Conservation (phyloP, 495 filamentous ascomycete genomes). For the Daldinia caldariorum region DNA sequence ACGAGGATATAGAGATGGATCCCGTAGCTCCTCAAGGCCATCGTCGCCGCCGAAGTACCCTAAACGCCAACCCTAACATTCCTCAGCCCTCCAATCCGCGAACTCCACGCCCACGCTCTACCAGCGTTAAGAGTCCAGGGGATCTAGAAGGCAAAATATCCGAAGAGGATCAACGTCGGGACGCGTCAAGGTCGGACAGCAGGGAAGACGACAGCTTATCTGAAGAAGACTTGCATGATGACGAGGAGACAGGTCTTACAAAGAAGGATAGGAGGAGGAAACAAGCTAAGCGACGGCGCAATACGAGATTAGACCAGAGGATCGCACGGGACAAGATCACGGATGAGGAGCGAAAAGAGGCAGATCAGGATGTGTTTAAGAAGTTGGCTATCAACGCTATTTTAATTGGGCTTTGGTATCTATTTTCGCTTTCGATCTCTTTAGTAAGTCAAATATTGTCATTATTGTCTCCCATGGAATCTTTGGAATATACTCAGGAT, state of each 20-base stretch:
- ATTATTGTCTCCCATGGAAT: neutral
- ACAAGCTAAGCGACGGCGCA: slow-evolving; percentile 69
- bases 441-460: slow-evolving; percentile 68
- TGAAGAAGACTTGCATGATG: slow-evolving; percentile 81
- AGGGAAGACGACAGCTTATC: slow-evolving; percentile 53
- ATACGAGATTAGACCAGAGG: slow-evolving; percentile 77
- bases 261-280: slow-evolving; percentile 73
- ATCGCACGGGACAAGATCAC: slow-evolving; percentile 68
- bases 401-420: slow-evolving; percentile 90
- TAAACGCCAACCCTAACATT: slow-evolving; percentile 55
- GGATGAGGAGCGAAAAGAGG: slow-evolving; percentile 71
- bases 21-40: slow-evolving; percentile 57
- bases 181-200: slow-evolving; percentile 38
- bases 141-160: slow-evolving; percentile 54
- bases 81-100: slow-evolving; percentile 53
- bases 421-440: slow-evolving; percentile 94
- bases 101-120: slow-evolving; percentile 60
- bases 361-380: slow-evolving; percentile 75
- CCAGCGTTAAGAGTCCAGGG: slow-evolving; percentile 50
- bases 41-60: slow-evolving; percentile 69
- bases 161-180: slow-evolving; percentile 50
- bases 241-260: slow-evolving; percentile 90
- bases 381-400: slow-evolving; percentile 73
- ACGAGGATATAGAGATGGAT: slow-evolving; percentile 61
- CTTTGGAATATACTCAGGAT: neutral